phyloP scores from a whole-genome alignment of 208 protist species.

The Leishmania lainsoni region DNA sequence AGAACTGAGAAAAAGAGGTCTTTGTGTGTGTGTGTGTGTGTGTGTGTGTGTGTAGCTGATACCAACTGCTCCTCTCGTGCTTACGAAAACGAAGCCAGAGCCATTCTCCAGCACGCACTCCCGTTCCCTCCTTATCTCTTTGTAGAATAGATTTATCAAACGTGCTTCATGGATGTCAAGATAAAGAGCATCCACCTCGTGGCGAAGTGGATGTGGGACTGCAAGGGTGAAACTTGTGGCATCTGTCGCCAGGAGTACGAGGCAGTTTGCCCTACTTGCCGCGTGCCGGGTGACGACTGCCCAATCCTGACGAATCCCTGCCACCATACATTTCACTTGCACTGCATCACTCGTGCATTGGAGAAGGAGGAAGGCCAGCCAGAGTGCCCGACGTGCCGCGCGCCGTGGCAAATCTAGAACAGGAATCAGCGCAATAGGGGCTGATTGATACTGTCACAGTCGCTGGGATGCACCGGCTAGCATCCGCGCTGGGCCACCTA shows the following conservation, averaged over 20 bases:
- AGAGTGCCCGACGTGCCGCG: constrained; percentile 84
- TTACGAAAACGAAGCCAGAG: not conserved
- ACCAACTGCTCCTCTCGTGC: not conserved
- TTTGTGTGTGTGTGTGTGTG: not conserved
- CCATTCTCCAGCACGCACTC: not conserved
- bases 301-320: constrained; percentile 97
- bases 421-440: not conserved
- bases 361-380: constrained; percentile 55
- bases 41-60: not conserved
- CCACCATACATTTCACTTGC: constrained; percentile 99
- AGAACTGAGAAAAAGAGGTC: not conserved
- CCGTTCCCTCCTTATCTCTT: not conserved
- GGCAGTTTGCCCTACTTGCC: constrained; percentile 85
- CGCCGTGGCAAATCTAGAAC: constrained; percentile 71
- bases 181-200: constrained; percentile 83
- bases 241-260: constrained; percentile 88
- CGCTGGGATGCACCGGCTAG: not conserved
- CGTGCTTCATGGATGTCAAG: constrained; percentile 68
- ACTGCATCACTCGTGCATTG: constrained; percentile 98
- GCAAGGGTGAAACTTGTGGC: constrained; percentile 85
- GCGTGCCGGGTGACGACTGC: constrained; percentile 92
- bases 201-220: constrained; percentile 89
- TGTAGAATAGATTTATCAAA: not conserved
- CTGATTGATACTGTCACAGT: not conserved
- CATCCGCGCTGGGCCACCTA: not conserved